Conservation (phyloP, 2,329 filamentous ascomycete genomes). For the Neonectria hederae region DNA sequence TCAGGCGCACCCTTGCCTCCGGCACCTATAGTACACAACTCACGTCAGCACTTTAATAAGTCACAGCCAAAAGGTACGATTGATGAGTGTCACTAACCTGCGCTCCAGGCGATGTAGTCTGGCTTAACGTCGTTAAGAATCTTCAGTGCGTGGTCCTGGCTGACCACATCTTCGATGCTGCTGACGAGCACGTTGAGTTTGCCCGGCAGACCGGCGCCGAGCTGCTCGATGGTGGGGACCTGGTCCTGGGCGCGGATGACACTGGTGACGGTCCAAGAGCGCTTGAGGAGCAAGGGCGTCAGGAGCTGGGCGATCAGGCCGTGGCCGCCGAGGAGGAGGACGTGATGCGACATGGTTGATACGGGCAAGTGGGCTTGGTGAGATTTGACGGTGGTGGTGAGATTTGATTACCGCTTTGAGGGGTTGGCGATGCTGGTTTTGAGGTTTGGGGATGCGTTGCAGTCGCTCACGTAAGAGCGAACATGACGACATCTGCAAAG, state of each 20-base stretch:
- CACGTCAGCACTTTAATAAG: constrained; percentile 17
- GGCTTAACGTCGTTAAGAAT: constrained; percentile 69
- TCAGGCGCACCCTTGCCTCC: constrained; percentile 68
- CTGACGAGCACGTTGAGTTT: constrained; percentile 75
- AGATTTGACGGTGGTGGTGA: not conserved
- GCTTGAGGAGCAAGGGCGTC: constrained; percentile 78
- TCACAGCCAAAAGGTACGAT: not conserved
- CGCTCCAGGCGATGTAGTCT: constrained; percentile 75
- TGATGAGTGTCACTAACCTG: constrained; percentile 57
- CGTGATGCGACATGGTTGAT: constrained; percentile 54
- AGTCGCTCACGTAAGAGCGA: constrained; percentile 23
- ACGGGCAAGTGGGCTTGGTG: not conserved
- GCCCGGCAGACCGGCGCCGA: constrained; percentile 67
- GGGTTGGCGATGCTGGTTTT: constrained; percentile 8
- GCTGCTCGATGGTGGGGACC: constrained; percentile 67
- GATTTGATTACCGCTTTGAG: not conserved
- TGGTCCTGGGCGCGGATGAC: constrained; percentile 80
- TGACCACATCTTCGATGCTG: constrained; percentile 76
- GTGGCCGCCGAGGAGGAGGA: constrained; percentile 83
- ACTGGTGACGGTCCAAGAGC: constrained; percentile 80
- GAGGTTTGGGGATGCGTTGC: constrained; percentile 1
- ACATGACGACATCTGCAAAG: constrained; percentile 29
- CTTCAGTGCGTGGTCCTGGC: constrained; percentile 66
- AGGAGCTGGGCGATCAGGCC: constrained; percentile 80
- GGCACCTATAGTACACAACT: constrained; percentile 52